These are phyloP conservation scores for Ophiostoma sp. DNA, from an alignment of 2,329 filamentous ascomycete species.

Conservation along the genomic window DNA sequence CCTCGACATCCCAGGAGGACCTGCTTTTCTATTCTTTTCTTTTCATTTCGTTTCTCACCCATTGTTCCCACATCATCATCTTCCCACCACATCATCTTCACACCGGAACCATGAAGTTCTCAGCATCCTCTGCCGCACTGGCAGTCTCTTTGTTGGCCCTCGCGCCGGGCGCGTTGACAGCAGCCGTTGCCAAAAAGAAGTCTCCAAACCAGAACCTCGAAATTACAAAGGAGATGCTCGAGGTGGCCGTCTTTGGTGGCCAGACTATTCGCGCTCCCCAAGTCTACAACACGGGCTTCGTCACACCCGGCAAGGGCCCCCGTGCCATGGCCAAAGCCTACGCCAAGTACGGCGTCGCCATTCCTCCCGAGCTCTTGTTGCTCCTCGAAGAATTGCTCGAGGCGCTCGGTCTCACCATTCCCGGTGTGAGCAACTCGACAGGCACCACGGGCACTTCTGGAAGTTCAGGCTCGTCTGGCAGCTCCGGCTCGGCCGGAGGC, in stretches of 20 bases:
- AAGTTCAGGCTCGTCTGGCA: neutral
- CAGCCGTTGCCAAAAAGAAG: conserved; percentile 32
- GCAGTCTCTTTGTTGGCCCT: conserved; percentile 31
- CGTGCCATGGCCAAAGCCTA: conserved; percentile 40
- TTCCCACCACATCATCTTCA: neutral
- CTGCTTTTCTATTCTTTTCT: neutral
- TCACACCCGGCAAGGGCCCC: conserved; percentile 34
- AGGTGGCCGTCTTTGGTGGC: conserved; percentile 42
- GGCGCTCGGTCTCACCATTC: conserved; percentile 13
- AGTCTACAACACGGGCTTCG: conserved; percentile 42
- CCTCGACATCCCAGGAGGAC: neutral
- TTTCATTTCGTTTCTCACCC: neutral
- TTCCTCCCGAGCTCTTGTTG: conserved; percentile 26
- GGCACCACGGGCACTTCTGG: neutral
- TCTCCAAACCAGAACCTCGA: neutral
- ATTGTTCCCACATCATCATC: neutral
- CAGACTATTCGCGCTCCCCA: conserved; percentile 43
- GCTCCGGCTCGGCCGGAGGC: neutral
- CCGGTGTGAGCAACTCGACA: neutral
- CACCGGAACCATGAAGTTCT: conserved; percentile 23
- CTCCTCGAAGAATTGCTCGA: conserved; percentile 34
- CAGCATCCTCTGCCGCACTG: conserved; percentile 14
- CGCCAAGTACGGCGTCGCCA: conserved; percentile 33
- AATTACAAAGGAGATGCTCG: conserved; percentile 33
- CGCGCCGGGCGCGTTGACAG: conserved; percentile 32